Evolutionary conservation across 2,329 filamentous ascomycete species (phyloP), one percentile per base, ranked within the genome.

Genomic region (Talaromyces islandicus): DNA sequence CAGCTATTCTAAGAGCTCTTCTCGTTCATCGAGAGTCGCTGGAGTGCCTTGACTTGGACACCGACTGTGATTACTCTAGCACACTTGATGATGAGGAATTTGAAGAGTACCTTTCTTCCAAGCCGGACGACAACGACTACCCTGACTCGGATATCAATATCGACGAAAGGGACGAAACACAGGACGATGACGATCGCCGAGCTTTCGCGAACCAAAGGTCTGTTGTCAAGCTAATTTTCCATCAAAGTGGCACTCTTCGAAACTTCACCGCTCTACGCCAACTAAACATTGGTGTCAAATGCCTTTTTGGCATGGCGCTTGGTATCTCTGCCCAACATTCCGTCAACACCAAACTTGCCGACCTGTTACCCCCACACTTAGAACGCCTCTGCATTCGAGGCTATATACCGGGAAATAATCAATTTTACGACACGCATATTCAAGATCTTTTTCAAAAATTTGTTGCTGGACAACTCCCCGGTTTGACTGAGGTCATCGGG

Each of bases 391-490:
- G 32, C 25, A 61, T 61, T 14, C 56, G 59, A 24, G 59, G 59
- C 43, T 61, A 61, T 52, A 43, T 43, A 9, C 56, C 50, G n/a
- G 59, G 59, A 14, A 17, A 54, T 6, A 54, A 58, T 46, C 7
- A 29, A 41, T 38, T 58, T 35, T 57, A 61, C 19, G 59, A 61
- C 30, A 25, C 41, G 6, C 59, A 61, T 57, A 43, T 61, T 38
- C 56, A 58, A 12, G 59, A 61, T 24, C 41, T 61, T 30, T 58
- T 61, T 55, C 19, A 61, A 46, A 61, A 61, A 32, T 58, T 58
- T 52, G 56, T 61, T 58, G 59, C 59, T 61, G 59, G 59, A 61
- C 59, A 61, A 61, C 50, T 58, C 19, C 50, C 55, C 56, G 35
- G 55, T 21, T 41, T 61, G 55, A 58, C 48, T 35, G 59, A 61